Evolutionary conservation across 2,329 filamentous ascomycete species (phyloP), one percentile per base, ranked within the genome.

Genomic region (Xylariaceae sp.): DNA sequence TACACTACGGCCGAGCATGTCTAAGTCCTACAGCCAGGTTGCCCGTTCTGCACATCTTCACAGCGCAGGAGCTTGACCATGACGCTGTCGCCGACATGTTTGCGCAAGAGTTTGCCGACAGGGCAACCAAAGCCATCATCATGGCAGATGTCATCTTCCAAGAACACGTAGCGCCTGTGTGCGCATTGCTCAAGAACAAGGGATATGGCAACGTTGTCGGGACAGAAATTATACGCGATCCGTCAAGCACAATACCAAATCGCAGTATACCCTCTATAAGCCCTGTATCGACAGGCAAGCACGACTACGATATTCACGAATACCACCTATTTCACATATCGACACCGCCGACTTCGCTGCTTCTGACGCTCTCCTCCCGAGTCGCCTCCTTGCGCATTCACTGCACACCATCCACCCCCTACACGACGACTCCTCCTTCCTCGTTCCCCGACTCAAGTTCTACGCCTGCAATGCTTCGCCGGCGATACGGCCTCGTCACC

Each of bases 1-100:
- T 99, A 11, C 94, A 99, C 70, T 99, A 97, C 65, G 94, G 94
- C 3, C 82, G 94, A 46, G 88, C 93, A 0, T 99, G 94, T 68
- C 79, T 99, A 20, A 97, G 92, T 6, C 93, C 93, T 0, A 96
- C 93, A 0, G 89, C 89, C 9, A 80, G 92, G 50, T 75, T 97
- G 46, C 92, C 93, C 0, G 92, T 96, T 18, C 84, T 97, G 43
- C 92, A 97, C 69, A 85, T 97, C 54, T 97, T 94, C 68, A 99
- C 94, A 0, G 81, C 81, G 42, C 87, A 88, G 59, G 72, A 79
- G 1, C 78, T 99, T 13, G 80, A 91, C 55, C 72, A 86, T 35
- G 81, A 83, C 1, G 72, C 76, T 0, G 81, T 86, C 0, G 67
- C 82, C 6, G 69, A 75, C 4, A 81, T 83, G 0, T 93, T 97